A percentile compares a stretch with the other conserved stretches of the same genome.
These are phyloP conservation scores for Saprolegnia parasitica DNA, from an alignment of 352 stramenopile species.

Conservation along the genomic window DNA sequence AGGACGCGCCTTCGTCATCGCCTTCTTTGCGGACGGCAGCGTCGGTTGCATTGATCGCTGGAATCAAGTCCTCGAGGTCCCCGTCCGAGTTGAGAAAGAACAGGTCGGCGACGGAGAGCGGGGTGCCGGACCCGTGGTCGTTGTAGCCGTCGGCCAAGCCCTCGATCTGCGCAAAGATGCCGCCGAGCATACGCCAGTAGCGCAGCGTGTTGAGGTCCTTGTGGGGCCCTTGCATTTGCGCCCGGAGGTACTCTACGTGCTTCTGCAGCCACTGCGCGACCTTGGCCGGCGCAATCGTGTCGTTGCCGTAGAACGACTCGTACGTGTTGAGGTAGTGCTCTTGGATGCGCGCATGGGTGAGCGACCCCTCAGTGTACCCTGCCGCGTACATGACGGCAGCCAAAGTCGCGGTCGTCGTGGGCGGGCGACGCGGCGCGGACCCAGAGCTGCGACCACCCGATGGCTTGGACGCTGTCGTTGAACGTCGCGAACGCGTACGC, in stretches of 20 bases:
- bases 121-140: conserved; percentile 29
- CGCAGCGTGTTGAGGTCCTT: not conserved
- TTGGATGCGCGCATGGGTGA: conserved; percentile 63
- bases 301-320: conserved; percentile 46
- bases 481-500: conserved; percentile 36
- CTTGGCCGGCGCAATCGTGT: conserved; percentile 32
- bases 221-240: conserved; percentile 32
- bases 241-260: conserved; percentile 45
- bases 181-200: conserved; percentile 42
- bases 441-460: conserved; percentile 57
- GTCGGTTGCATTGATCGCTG: conserved; percentile 31
- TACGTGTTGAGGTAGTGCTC: conserved; percentile 57
- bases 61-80: conserved; percentile 53
- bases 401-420: conserved; percentile 30
- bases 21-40: conserved; percentile 7
- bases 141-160: conserved; percentile 47
- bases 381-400: conserved; percentile 49
- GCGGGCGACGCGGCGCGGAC: conserved; percentile 37
- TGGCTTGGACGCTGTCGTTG: conserved; percentile 46
- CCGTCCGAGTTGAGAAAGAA: conserved; percentile 54
- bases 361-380: conserved; percentile 49
- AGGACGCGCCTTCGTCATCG: conserved; percentile 3
- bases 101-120: conserved; percentile 38
- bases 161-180: conserved; percentile 47
- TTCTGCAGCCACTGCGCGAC: conserved; percentile 41